Base-by-base conservation (phyloP, 306 rosid species). In the Vigna radiata region DNA sequence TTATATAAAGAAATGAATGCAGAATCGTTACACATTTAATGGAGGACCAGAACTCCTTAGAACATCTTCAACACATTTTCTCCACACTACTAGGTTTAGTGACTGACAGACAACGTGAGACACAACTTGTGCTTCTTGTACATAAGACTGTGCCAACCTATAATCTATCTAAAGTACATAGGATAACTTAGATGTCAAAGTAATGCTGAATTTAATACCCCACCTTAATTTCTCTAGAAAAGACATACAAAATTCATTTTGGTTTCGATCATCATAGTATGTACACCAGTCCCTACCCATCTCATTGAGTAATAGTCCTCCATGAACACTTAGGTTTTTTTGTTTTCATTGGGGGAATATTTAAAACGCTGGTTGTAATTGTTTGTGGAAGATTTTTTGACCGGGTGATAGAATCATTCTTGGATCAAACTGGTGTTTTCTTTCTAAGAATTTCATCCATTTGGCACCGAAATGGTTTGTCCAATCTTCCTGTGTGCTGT, bases 351-450 rank as follows among this genome's bases (percentile, higher is more conserved):
- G 2, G 10, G 5, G 78, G 21, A 53, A 63, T 13, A 58, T 43
- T 67, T 17, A 27, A 67, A 68, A 59, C 6, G 13, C n/a, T 48
- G 41, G 12, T 11, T 18, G 7, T 49, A 46, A 52, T 58, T 67
- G 73, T 62, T 16, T 14, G 46, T 75, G 43, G 73, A 94, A 94
- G 72, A 94, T 91, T 73, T 82, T 88, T 49, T 94, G 98, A 14
- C 97, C 97, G 6, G 97, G 96, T n/a, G 98, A 94, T 49, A 94
- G 82, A 67, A 90, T 89, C 86, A 83, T 89, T 69, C 84, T 91
- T 9, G 98, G 98, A 85, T 94, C 98, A 76, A 94, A 94, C 70
- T 78, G 36, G 21, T 55, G 18, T 85, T 94, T 94, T 37, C 80
- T 84, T 53, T 90, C 83, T 60, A 65, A 80, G 81, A 94, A 89